Conservation (phyloP, 306 rosid species). For the Mimosa bimucronata region DNA sequence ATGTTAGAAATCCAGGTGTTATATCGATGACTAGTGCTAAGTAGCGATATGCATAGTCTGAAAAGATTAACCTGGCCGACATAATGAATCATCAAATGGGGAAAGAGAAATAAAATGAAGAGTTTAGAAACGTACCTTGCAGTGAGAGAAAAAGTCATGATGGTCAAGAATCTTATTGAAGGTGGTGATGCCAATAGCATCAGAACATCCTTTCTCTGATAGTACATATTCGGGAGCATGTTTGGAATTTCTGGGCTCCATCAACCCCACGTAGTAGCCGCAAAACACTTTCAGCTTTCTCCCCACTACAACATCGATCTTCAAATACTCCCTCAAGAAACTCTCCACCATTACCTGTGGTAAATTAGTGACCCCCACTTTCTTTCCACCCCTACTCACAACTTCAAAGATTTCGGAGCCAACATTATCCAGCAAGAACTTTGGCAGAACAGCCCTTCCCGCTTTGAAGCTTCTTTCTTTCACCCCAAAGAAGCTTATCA, state of each 20-base stretch:
- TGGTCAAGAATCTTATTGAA: constrained; percentile 30
- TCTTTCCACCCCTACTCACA: constrained; percentile 46
- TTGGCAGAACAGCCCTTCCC: constrained; percentile 71
- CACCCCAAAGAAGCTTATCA: constrained; percentile 74
- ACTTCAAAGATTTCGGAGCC: constrained; percentile 62
- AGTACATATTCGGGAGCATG: constrained; percentile 34
- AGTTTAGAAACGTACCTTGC: constrained; percentile 51
- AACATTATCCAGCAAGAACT: constrained; percentile 67
- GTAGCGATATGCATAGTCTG: too few relatives aligned
- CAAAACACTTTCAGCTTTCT: constrained; percentile 60
- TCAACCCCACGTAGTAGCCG: constrained; percentile 70
- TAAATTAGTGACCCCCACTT: constrained; percentile 54
- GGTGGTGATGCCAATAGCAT: constrained; percentile 56
- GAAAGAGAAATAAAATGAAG: not conserved
- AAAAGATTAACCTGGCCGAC: too few relatives aligned
- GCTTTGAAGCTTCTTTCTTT: constrained; percentile 53
- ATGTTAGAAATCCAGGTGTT: too few relatives aligned
- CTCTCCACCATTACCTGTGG: constrained; percentile 75
- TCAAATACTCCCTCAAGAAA: constrained; percentile 69
- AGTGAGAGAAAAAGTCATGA: constrained; percentile 47
- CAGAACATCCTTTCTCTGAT: constrained; percentile 22
- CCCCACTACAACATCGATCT: constrained; percentile 64
- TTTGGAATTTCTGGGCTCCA: constrained; percentile 44
- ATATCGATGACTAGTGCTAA: too few relatives aligned
- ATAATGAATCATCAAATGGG: not conserved